These are phyloP conservation scores for Mitragyna speciosa DNA, from an alignment of 257 asterid genomes.

Conservation along the genomic window DNA sequence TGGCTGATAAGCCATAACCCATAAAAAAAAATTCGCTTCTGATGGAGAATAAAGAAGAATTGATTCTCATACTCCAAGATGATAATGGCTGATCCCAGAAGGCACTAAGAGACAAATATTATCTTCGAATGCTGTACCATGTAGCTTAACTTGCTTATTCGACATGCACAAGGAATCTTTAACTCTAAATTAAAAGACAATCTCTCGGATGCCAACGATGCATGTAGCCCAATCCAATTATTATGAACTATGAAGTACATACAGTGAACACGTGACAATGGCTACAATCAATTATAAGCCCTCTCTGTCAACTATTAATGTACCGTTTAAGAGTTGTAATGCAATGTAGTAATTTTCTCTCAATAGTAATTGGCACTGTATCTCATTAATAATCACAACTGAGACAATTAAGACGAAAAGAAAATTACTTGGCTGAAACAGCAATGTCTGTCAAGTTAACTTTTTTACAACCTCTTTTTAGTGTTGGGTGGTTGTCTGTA, in stretches of 20 bases:
- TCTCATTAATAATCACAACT: slow-evolving; percentile 2
- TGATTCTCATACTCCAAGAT: neutral
- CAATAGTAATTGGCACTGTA: neutral
- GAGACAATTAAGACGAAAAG: neutral
- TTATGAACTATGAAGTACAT: neutral
- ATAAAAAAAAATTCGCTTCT: neutral
- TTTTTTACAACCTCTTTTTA: neutral
- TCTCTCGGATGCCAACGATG: neutral
- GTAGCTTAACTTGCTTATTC: neutral
- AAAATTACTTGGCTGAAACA: slow-evolving; percentile 5
- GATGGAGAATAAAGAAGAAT: neutral
- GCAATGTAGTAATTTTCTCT: neutral
- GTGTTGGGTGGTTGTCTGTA: slow-evolving; percentile 37
- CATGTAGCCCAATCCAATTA: neutral
- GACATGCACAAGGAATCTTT: neutral
- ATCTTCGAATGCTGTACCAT: too few species aligned
- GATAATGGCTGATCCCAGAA: neutral
- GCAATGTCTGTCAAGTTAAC: neutral
- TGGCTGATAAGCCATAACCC: neutral
- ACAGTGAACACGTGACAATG: neutral
- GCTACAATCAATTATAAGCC: neutral
- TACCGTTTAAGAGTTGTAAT: neutral
- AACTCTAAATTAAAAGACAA: neutral
- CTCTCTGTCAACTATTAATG: neutral
- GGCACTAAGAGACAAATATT: neutral